Percentiles rank a stretch among this genome's conserved stretches.
Conservation (phyloP, 2,329 filamentous ascomycete species). For the Paecilomyces niveus region DNA sequence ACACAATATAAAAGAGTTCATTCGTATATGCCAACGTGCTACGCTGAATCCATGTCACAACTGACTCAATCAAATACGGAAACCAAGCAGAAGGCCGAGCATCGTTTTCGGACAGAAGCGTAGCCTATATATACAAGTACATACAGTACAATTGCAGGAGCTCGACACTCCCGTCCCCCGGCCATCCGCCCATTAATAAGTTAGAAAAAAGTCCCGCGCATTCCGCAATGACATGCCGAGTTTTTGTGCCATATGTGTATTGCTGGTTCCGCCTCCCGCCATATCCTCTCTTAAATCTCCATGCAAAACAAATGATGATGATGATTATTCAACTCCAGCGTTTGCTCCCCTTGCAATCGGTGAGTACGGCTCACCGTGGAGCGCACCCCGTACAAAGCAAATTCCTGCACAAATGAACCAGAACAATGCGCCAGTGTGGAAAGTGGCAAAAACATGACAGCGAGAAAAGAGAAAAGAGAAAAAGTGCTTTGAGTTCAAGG, state of each 20-base stretch:
- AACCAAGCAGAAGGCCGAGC: not conserved
- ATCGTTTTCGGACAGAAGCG: not conserved
- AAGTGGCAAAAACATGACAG: not conserved
- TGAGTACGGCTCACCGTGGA: not conserved
- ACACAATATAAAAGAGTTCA: not conserved
- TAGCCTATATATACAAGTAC: not conserved
- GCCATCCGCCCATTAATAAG: not conserved
- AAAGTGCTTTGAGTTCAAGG: not conserved
- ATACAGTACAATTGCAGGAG: not conserved
- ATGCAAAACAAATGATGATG: not conserved
- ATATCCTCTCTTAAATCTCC: constrained; percentile 1
- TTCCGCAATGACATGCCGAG: not conserved
- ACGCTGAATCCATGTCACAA: not conserved
- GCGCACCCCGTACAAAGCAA: not conserved
- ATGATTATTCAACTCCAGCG: not conserved
- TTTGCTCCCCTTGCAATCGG: not conserved
- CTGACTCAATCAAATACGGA: not conserved
- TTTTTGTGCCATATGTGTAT: not conserved
- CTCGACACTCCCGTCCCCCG: not conserved
- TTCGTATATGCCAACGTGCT: not conserved
- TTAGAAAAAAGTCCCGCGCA: not conserved
- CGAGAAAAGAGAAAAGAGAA: not conserved
- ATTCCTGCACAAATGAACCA: not conserved
- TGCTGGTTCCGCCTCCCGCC: not conserved
- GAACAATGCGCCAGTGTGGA: not conserved